A percentile compares a stretch with the other conserved stretches of the same genome.
phyloP scores from a whole-genome alignment of 2,329 filamentous ascomycete species.

The Neopestalotiopsis sp. region DNA sequence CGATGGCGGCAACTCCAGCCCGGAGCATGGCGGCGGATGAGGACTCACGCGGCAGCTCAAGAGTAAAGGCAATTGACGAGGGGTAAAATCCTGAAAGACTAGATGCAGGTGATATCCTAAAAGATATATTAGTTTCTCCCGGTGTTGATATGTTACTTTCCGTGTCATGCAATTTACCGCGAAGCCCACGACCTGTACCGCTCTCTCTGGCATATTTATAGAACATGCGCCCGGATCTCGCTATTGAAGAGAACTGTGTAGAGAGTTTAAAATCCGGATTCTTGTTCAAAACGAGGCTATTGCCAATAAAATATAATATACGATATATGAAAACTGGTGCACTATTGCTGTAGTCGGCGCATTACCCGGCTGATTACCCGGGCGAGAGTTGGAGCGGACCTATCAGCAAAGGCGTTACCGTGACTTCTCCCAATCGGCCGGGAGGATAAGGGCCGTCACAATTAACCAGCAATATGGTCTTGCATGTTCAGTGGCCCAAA shows the following conservation, averaged over 20 bases:
- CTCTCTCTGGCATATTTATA: conserved; percentile 27
- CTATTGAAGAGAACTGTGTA: conserved; percentile 22
- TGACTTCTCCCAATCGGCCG: conserved; percentile 21
- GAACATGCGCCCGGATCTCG: conserved; percentile 17
- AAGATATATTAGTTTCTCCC: neutral
- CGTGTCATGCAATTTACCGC: conserved; percentile 12
- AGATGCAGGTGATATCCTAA: neutral
- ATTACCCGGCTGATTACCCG: conserved; percentile 39
- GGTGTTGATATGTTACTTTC: neutral
- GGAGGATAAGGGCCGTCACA: conserved; percentile 18
- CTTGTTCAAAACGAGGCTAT: conserved; percentile 11
- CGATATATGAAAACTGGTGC: conserved; percentile 31
- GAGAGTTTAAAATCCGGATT: conserved; percentile 19
- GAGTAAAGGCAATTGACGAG: neutral
- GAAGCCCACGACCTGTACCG: conserved; percentile 22
- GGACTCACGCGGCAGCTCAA: neutral
- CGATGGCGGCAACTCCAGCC: conserved; percentile 28
- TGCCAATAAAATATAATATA: conserved; percentile 33
- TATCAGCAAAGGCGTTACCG: conserved; percentile 25
- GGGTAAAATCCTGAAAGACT: neutral
- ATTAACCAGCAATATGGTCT: conserved; percentile 18
- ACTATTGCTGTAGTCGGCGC: conserved; percentile 26
- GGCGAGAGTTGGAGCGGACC: conserved; percentile 28
- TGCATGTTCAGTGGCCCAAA: conserved; percentile 18
- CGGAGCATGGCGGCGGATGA: conserved; percentile 28